Evolutionary conservation across 441 rosid genomes (phyloP).

Genomic region (Adansonia rubrostipa): DNA sequence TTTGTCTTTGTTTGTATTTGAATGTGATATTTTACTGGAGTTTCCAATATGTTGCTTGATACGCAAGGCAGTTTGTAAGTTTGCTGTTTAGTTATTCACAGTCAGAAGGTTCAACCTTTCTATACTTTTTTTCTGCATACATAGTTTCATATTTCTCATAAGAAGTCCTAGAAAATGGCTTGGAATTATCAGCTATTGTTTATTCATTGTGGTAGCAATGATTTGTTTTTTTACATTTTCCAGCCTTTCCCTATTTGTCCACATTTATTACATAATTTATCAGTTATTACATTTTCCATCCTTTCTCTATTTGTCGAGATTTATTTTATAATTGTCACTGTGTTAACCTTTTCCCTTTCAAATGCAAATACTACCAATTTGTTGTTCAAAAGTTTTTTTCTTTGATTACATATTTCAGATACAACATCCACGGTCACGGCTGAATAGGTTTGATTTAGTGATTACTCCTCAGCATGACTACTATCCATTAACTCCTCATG

Average conservation of each 20-base stretch:
- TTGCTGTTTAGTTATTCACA: neutral
- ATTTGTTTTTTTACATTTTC: neutral
- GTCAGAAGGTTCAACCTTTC: conserved; percentile 15
- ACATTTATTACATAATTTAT: neutral
- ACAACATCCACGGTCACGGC: conserved; percentile 65
- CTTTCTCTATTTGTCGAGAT: neutral
- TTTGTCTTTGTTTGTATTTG: neutral
- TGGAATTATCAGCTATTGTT: conserved; percentile 2
- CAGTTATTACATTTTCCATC: neutral
- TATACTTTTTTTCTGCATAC: neutral
- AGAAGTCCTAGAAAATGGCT: conserved; percentile 17
- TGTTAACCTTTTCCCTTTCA: neutral
- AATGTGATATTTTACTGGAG: conserved; percentile 10
- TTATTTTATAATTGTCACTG: neutral
- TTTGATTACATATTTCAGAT: conserved; percentile 47
- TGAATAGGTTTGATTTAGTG: conserved; percentile 67
- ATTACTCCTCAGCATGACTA: conserved; percentile 72
- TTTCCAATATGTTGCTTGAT: conserved; percentile 1
- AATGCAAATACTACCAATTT: neutral
- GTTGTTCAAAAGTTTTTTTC: neutral
- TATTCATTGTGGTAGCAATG: neutral
- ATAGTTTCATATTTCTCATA: neutral
- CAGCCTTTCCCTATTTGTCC: neutral
- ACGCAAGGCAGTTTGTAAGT: neutral
- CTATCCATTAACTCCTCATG: conserved; percentile 60